Conservation (phyloP, 2,329 filamentous ascomycete species). For the Cercospora beticola region DNA sequence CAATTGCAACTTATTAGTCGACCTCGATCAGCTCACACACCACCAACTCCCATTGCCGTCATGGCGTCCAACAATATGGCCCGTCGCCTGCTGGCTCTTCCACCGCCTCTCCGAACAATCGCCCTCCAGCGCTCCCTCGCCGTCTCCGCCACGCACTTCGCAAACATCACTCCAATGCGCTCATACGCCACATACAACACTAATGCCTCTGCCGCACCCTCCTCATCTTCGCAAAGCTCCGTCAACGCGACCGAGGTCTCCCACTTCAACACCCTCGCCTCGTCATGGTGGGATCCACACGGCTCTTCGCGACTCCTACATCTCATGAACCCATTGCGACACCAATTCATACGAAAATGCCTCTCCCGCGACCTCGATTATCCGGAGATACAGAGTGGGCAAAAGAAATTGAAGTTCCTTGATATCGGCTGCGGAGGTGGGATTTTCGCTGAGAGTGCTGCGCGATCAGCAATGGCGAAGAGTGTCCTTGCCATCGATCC, state of each 20-base stretch:
- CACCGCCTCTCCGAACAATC: conserved; percentile 12
- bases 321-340: conserved; percentile 95
- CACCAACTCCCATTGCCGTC: background rate
- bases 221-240: conserved; percentile 49
- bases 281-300: conserved; percentile 95
- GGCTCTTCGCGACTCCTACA: conserved; percentile 89
- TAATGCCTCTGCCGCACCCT: conserved; percentile 13
- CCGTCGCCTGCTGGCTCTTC: conserved; percentile 13
- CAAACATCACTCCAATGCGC: background rate
- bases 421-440: conserved; percentile 95
- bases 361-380: conserved; percentile 48
- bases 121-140: conserved; percentile 12
- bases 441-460: conserved; percentile 89
- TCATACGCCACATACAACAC: conserved; percentile 28
- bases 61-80: conserved; percentile 11
- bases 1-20: background rate
- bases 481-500: conserved; percentile 77
- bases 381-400: conserved; percentile 10
- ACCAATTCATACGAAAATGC: conserved; percentile 83
- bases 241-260: conserved; percentile 87
- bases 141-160: background rate
- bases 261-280: conserved; percentile 91
- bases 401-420: conserved; percentile 64
- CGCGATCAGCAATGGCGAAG: conserved; percentile 62
- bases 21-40: background rate